phyloP scores from a whole-genome alignment of 1,139 yeast genomes.

The Nakaseomyces delphensis region DNA sequence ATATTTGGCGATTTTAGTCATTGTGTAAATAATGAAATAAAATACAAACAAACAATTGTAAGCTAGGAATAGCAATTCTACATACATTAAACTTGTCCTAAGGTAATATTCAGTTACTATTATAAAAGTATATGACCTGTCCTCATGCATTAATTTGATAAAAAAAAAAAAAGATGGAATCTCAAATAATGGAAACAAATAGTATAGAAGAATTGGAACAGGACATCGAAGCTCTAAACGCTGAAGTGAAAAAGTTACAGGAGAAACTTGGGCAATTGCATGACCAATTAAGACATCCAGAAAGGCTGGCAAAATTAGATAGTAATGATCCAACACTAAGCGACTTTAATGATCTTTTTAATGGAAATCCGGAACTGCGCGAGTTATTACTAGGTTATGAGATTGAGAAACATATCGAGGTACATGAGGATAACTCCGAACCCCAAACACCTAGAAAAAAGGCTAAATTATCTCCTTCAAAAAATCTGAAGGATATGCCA shows the following conservation, averaged over 20 bases:
- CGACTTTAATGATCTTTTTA: constrained; percentile 19
- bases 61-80: too few species aligned
- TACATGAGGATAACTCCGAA: neutral
- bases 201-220: constrained; percentile 22
- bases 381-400: constrained; percentile 12
- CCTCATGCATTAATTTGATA: neutral
- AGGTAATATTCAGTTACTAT: too few species aligned
- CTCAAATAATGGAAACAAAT: constrained; percentile 6
- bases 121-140: neutral
- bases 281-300: constrained; percentile 7
- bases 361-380: constrained; percentile 20
- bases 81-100: too few species aligned
- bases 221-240: constrained; percentile 24
- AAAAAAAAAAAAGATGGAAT: neutral
- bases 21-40: neutral
- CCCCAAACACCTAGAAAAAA: constrained; percentile 6
- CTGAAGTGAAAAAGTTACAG: constrained; percentile 17
- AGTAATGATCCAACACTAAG: constrained; percentile 13
- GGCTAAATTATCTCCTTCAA: constrained; percentile 4
- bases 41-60: too few species aligned
- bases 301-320: neutral
- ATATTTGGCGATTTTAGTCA: neutral
- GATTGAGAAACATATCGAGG: neutral
- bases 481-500: constrained; percentile 9
- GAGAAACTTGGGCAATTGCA: constrained; percentile 7